phyloP scores from a whole-genome alignment of 2,329 filamentous ascomycete species.

The Phialophora tarda region DNA sequence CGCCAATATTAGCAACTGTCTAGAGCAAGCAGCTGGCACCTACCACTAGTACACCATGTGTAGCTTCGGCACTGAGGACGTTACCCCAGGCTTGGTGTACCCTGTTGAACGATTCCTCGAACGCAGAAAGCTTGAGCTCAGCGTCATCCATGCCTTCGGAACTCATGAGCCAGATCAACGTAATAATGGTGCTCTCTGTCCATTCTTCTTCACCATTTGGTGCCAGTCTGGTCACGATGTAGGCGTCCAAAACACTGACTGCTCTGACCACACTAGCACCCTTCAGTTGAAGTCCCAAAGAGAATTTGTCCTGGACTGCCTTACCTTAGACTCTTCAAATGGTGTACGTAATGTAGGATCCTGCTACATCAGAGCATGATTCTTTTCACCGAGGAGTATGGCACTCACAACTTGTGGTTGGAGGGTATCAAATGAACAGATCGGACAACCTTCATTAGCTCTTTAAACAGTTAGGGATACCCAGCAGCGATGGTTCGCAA shows the following conservation, averaged over 20 bases:
- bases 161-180: conserved; percentile 67
- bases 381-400: neutral
- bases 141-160: neutral
- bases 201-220: conserved; percentile 59
- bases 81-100: conserved; percentile 55
- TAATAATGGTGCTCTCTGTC: conserved; percentile 72
- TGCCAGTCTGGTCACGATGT: conserved; percentile 66
- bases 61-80: conserved; percentile 63
- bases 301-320: conserved; percentile 51
- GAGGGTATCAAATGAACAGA: conserved; percentile 64
- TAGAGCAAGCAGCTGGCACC: conserved; percentile 20
- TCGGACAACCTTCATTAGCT: conserved; percentile 64
- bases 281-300: conserved; percentile 25
- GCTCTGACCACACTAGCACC: conserved; percentile 47
- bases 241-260: conserved; percentile 62
- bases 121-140: conserved; percentile 6
- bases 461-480: conserved; percentile 48
- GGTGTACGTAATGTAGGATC: conserved; percentile 70
- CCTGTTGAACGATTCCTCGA: conserved; percentile 53
- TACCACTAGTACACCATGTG: conserved; percentile 57
- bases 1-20: conserved; percentile 18
- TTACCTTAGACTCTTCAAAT: conserved; percentile 62
- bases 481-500: conserved; percentile 29
- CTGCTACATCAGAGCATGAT: conserved; percentile 35
- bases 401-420: conserved; percentile 64